A percentile compares a stretch with the other conserved stretches of the same genome.
Evolutionary conservation across 2,329 filamentous ascomycete species (phyloP).

Genomic region (Diplodia scrobiculata): DNA sequence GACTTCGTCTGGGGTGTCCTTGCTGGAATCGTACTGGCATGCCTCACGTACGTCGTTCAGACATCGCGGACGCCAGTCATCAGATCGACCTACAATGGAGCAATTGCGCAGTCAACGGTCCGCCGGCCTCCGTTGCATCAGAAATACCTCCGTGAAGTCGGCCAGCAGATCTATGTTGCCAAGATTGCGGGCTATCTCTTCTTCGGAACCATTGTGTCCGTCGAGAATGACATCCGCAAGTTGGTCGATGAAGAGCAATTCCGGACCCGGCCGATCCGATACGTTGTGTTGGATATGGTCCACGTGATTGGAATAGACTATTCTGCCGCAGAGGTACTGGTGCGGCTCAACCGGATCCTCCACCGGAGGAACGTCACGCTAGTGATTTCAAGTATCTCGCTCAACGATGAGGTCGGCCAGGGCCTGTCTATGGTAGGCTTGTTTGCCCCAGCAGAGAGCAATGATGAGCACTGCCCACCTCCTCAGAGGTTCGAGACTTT

Average conservation of each 20-base stretch:
- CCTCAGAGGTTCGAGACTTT: slow-evolving; percentile 77
- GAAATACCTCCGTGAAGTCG: slow-evolving; percentile 80
- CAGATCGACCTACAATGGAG: slow-evolving; percentile 84
- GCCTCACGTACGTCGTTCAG: slow-evolving; percentile 86
- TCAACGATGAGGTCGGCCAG: slow-evolving; percentile 72
- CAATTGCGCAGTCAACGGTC: slow-evolving; percentile 88
- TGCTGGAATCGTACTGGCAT: slow-evolving; percentile 86
- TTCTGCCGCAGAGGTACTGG: slow-evolving; percentile 93
- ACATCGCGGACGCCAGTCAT: slow-evolving; percentile 88
- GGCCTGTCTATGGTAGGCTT: slow-evolving; percentile 83
- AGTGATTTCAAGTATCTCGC: slow-evolving; percentile 78
- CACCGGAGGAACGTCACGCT: slow-evolving; percentile 75
- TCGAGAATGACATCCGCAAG: slow-evolving; percentile 82
- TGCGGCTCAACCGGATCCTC: slow-evolving; percentile 83
- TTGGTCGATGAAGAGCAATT: slow-evolving; percentile 84
- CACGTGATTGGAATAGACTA: slow-evolving; percentile 94
- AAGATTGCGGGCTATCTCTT: slow-evolving; percentile 96
- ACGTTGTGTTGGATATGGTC: slow-evolving; percentile 82
- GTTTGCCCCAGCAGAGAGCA: slow-evolving; percentile 66
- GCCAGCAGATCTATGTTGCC: slow-evolving; percentile 83
- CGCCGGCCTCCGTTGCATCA: slow-evolving; percentile 87
- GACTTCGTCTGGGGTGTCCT: slow-evolving; percentile 96
- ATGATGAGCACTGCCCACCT: slow-evolving; percentile 58
- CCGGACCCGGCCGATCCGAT: slow-evolving; percentile 75
- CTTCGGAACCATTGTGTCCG: slow-evolving; percentile 94